A percentile compares a stretch with the other conserved stretches of the same genome.
Evolutionary conservation across 768 basidiomycete genomes (phyloP).

Genomic region (Russula earlei): DNA sequence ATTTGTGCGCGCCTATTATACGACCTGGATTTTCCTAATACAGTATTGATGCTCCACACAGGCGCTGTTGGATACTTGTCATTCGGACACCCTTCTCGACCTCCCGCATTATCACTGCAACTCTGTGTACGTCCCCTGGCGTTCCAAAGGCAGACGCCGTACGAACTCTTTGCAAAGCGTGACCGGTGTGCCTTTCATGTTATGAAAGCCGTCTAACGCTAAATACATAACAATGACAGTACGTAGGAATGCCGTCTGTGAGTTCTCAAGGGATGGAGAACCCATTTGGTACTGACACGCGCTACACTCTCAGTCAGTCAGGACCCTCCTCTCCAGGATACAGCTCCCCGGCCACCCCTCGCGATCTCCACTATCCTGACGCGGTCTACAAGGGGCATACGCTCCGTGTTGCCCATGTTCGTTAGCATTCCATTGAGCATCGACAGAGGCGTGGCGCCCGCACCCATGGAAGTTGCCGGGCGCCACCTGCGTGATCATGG

Average conservation of each 20-base stretch:
- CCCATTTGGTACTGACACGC: background rate
- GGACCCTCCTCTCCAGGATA: background rate
- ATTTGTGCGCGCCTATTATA: constrained; percentile 8
- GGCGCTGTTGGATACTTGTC: constrained; percentile 22
- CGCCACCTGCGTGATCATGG: background rate
- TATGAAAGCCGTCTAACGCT: background rate
- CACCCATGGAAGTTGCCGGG: background rate
- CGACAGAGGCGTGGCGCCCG: constrained; percentile 3
- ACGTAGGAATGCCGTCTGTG: constrained; percentile 5
- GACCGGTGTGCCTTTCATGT: constrained; percentile 8
- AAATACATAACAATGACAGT: background rate
- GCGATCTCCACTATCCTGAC: background rate
- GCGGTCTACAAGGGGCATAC: background rate
- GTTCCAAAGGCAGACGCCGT: constrained; percentile 18
- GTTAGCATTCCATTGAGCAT: constrained; percentile 4
- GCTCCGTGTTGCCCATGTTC: constrained; percentile 8
- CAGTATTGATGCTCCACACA: background rate
- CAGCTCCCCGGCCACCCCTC: background rate
- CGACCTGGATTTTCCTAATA: background rate
- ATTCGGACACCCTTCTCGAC: constrained; percentile 22
- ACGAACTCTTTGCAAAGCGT: constrained; percentile 17
- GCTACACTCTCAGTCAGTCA: background rate
- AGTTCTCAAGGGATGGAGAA: background rate
- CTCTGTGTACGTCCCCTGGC: constrained; percentile 20
- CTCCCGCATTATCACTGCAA: constrained; percentile 22